A percentile compares a stretch with the other conserved stretches of the same genome.
These are phyloP conservation scores for Fomitiporia mediterranea DNA, from an alignment of 1,284 basidiomycete species.

Conservation along the genomic window DNA sequence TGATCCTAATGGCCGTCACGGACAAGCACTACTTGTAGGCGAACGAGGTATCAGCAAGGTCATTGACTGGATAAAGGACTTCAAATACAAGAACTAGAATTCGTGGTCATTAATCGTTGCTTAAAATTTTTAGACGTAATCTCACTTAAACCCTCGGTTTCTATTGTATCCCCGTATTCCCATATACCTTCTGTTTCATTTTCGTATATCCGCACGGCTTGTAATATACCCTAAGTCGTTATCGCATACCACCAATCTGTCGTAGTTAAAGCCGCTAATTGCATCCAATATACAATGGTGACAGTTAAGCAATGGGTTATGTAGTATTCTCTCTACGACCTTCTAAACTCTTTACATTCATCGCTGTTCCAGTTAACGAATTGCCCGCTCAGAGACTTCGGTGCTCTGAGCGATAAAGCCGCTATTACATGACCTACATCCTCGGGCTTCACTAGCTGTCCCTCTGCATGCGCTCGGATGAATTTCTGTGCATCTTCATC, in stretches of 20 bases:
- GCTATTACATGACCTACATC: conserved; percentile 75
- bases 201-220: neutral
- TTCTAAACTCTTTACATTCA: conserved; percentile 52
- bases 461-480: conserved; percentile 53
- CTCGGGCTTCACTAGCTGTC: conserved; percentile 65
- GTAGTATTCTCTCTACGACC: conserved; percentile 6
- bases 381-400: conserved; percentile 57
- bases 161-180: neutral
- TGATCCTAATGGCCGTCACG: conserved; percentile 66
- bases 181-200: neutral
- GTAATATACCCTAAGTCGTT: no score
- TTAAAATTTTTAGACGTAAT: neutral
- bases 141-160: neutral
- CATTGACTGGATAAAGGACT: conserved; percentile 54
- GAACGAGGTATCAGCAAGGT: conserved; percentile 55
- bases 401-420: conserved; percentile 53
- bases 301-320: no score
- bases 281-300: no score
- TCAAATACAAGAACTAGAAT: conserved; percentile 4
- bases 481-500: conserved; percentile 52
- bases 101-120: no score
- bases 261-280: neutral
- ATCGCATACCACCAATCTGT: neutral
- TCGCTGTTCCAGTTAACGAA: conserved; percentile 73
- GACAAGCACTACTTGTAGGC: conserved; percentile 60